Evolutionary conservation across 2,329 filamentous ascomycete species (phyloP), one percentile per base, ranked within the genome.

Genomic region (Cyphellophora europaea): DNA sequence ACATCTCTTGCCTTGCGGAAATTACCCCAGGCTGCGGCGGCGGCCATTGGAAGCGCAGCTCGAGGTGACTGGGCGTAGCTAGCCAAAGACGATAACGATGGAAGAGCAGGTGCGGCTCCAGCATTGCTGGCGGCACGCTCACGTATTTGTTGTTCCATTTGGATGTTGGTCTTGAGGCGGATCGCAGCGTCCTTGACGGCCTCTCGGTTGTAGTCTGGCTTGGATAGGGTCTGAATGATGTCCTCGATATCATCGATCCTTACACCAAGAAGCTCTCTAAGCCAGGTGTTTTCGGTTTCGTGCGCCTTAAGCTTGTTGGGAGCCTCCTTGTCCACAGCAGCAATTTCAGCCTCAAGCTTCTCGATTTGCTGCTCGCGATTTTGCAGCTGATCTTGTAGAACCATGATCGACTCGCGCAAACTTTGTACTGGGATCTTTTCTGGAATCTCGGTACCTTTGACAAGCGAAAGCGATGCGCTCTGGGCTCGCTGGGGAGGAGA

Each of bases 121-220:
- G 35, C 81, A 78, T 16, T 32, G 14, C 15, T 13, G 61, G 84
- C 73, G 1, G 85, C 79, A 40, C 91, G 75, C 58, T 96, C 89
- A 33, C 86, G 84, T 61, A 95, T 88, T 56, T 94, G 86, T 55
- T 93, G 84, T 58, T 98, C 89, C 91, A 98, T 98, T 56, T 96
- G 86, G 21, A 98, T 69, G 52, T 94, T 95, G 11, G 91, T 85
- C 55, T 86, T 85, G 41, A 98, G 78, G 35, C 91, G 81, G 49
- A 96, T 96, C 21, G 86, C 84, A 5, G 88, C 87, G 54, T 96
- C 88, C 50, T 83, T 84, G 44, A 95, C 82, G 5, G 74, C 72
- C 43, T 86, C 77, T 38, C 77, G 75, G 56, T 96, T 80, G 54
- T 84, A 91, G 16, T 71, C 66, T 4, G 87, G 79, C 43, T 78